Percentiles rank a stretch among this genome's conserved stretches.
Conservation (phyloP, 2,329 filamentous ascomycete species). For the Colletotrichum lentis region DNA sequence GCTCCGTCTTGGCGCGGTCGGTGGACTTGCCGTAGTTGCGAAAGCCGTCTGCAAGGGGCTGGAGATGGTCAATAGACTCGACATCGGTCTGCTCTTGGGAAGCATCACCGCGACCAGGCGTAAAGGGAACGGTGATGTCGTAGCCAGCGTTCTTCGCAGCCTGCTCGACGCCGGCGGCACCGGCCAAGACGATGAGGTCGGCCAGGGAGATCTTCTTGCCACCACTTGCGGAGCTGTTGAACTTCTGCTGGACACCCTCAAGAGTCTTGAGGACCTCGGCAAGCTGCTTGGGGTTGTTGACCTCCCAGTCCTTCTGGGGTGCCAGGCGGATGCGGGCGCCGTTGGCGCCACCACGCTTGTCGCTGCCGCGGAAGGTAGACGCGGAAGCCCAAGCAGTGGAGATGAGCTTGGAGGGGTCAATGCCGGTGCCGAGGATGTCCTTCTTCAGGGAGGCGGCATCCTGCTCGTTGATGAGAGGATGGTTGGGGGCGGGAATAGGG, state of each 20-base stretch:
- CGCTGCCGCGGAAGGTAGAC: slow-evolving; percentile 75
- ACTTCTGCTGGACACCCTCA: slow-evolving; percentile 71
- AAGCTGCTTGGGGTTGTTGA: slow-evolving; percentile 76
- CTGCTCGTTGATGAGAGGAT: slow-evolving; percentile 65
- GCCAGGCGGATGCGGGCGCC: slow-evolving; percentile 78
- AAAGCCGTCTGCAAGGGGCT: slow-evolving; percentile 79
- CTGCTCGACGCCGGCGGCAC: slow-evolving; percentile 75
- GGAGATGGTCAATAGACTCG: slow-evolving; percentile 70
- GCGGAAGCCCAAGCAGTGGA: slow-evolving; percentile 75
- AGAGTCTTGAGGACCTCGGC: slow-evolving; percentile 67
- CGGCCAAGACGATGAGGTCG: slow-evolving; percentile 78
- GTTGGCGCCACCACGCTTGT: slow-evolving; percentile 85
- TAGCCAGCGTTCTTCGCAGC: slow-evolving; percentile 61
- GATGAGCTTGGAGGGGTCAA: slow-evolving; percentile 69
- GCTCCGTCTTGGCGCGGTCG: slow-evolving; percentile 69
- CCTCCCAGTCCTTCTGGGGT: slow-evolving; percentile 75
- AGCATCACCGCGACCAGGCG: slow-evolving; percentile 75
- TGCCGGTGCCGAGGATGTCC: slow-evolving; percentile 67
- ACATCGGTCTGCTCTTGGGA: slow-evolving; percentile 75
- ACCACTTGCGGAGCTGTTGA: slow-evolving; percentile 65
- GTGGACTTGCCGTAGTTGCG: slow-evolving; percentile 77
- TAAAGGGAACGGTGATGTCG: slow-evolving; percentile 72
- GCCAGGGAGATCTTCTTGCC: slow-evolving; percentile 79
- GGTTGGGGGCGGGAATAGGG: slow-evolving; percentile 67
- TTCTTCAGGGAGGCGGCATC: slow-evolving; percentile 73